Percentiles rank a stretch among this genome's conserved stretches.
phyloP scores from a whole-genome alignment of 192 early-diverging fungal genomes.

The Gonapodya prolifera region DNA sequence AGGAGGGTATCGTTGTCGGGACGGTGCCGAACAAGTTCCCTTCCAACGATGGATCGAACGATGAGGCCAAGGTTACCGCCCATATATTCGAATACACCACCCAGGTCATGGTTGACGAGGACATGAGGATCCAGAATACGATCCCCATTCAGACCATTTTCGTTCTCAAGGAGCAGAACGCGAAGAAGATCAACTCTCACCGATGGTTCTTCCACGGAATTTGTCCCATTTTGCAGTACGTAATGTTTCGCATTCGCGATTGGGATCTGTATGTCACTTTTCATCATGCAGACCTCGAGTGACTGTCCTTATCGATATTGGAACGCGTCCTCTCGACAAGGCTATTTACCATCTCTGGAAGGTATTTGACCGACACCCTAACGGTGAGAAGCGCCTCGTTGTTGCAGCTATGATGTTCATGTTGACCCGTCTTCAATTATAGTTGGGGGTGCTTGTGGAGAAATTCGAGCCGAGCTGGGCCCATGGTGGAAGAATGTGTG shows the following conservation, averaged over 20 bases:
- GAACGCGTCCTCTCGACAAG: conserved; percentile 56
- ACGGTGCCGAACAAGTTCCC: background rate
- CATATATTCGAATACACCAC: too few species aligned
- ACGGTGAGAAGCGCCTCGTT: too few species aligned
- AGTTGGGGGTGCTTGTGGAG: conserved; percentile 79
- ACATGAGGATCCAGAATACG: conserved; percentile 38
- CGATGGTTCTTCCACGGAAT: conserved; percentile 54
- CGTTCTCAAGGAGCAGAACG: conserved; percentile 63
- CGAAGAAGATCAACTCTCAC: conserved; percentile 47
- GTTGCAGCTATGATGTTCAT: too few species aligned
- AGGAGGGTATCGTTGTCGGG: conserved; percentile 16
- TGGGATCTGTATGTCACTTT: too few species aligned
- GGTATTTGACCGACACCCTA: conserved; percentile 56
- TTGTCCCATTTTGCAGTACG: too few species aligned
- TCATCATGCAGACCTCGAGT: conserved; percentile 49
- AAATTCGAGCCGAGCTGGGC: conserved; percentile 60
- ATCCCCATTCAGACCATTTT: conserved; percentile 64
- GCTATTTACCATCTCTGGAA: conserved; percentile 73
- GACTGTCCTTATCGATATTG: conserved; percentile 57
- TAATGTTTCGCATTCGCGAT: too few species aligned
- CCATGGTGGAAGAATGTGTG: conserved; percentile 37
- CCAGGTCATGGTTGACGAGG: conserved; percentile 39
- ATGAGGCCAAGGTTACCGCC: conserved; percentile 16
- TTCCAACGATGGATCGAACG: background rate
- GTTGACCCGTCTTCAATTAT: too few species aligned